These are phyloP conservation scores for Sugiyamaella lignohabitans DNA, from an alignment of 805 yeast genomes.

Conservation along the genomic window DNA sequence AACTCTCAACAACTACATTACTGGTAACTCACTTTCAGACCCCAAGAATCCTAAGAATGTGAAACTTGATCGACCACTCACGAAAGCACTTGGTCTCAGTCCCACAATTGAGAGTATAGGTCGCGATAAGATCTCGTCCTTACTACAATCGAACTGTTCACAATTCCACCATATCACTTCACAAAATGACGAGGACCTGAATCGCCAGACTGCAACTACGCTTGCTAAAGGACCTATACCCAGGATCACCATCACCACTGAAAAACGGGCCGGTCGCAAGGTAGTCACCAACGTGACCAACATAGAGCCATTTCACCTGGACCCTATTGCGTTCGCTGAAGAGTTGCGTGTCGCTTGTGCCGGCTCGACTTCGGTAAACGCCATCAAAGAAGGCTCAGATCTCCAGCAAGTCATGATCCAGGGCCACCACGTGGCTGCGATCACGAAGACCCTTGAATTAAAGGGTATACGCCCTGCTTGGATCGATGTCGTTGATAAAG, in stretches of 20 bases:
- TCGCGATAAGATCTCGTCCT: constrained; percentile 33
- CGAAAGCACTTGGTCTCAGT: constrained; percentile 37
- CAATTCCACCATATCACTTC: constrained; percentile 42
- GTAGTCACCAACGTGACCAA: constrained; percentile 66
- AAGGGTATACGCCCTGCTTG: constrained; percentile 59
- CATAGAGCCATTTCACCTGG: constrained; percentile 60
- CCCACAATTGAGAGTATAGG: constrained; percentile 26
- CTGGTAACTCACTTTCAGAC: constrained; percentile 44
- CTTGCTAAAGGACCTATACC: constrained; percentile 65
- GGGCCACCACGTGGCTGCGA: constrained; percentile 73
- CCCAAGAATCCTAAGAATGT: constrained; percentile 49
- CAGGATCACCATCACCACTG: constrained; percentile 57
- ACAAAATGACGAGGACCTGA: constrained; percentile 36
- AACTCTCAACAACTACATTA: constrained; percentile 51
- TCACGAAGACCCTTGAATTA: constrained; percentile 51
- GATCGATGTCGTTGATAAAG: constrained; percentile 35
- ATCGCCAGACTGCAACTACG: constrained; percentile 20
- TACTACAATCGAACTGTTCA: constrained; percentile 42
- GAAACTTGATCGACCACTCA: constrained; percentile 47
- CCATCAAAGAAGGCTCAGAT: constrained; percentile 41
- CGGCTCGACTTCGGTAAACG: constrained; percentile 66
- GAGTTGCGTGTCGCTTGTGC: constrained; percentile 75
- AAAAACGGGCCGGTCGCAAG: constrained; percentile 76
- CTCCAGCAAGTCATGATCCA: constrained; percentile 75
- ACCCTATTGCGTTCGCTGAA: constrained; percentile 57